Conservation (phyloP, 2,329 filamentous ascomycete genomes). For the Aspergillus nomiae region DNA sequence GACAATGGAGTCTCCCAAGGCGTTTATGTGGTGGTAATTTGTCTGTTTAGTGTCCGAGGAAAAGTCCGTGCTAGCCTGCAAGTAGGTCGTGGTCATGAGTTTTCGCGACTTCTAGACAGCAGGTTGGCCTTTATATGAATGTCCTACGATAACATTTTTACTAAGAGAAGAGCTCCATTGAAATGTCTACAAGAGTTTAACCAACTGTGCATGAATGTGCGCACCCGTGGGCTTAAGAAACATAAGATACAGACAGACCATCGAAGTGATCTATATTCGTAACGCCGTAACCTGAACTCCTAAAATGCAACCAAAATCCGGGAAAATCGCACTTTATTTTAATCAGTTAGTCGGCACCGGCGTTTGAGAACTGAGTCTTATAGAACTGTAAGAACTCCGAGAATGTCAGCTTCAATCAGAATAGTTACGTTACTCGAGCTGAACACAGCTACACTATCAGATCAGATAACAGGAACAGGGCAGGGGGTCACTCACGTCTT, state of each 20-base stretch:
- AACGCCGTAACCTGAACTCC: slow-evolving; percentile 1
- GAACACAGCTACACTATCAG: not conserved
- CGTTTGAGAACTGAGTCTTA: slow-evolving; percentile 36
- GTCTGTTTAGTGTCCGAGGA: not conserved
- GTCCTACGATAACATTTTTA: not conserved
- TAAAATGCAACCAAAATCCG: not conserved
- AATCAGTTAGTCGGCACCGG: slow-evolving; percentile 30
- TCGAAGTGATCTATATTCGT: not conserved
- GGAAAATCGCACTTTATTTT: not conserved
- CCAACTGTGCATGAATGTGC: not conserved
- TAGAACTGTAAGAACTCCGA: slow-evolving; percentile 42
- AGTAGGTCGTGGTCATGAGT: not conserved
- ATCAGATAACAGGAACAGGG: not conserved
- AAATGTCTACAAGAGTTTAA: not conserved
- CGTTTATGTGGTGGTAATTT: slow-evolving; percentile 8
- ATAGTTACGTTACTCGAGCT: not conserved
- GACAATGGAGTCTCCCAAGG: slow-evolving; percentile 4
- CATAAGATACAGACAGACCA: not conserved
- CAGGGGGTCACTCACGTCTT: slow-evolving; percentile 43
- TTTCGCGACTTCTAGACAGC: not conserved
- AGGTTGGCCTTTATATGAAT: not conserved
- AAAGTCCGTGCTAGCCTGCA: not conserved
- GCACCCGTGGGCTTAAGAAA: not conserved
- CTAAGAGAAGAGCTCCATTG: not conserved
- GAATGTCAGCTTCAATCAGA: slow-evolving; percentile 27